These are phyloP conservation scores for Neonectria sp. DNA, from an alignment of 2,329 filamentous ascomycete genomes.

Conservation along the genomic window DNA sequence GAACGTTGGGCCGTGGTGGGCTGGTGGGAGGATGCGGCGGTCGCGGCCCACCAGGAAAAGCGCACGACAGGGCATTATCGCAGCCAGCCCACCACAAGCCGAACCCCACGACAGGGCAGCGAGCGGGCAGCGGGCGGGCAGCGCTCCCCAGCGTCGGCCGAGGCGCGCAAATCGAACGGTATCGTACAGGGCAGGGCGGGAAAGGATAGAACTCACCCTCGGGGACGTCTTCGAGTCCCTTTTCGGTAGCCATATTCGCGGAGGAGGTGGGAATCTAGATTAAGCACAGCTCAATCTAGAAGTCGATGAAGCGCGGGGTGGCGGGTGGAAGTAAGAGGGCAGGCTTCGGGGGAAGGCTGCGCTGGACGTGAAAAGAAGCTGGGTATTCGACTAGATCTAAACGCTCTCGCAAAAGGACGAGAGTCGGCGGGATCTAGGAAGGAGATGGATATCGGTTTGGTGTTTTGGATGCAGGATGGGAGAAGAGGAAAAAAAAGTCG, in stretches of 20 bases:
- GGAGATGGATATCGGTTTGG: constrained; percentile 51
- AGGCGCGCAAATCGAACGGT: constrained; percentile 22
- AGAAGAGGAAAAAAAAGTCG: constrained; percentile 56
- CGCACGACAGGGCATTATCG: constrained; percentile 27
- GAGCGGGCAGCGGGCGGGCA: constrained; percentile 31
- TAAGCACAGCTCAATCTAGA: constrained; percentile 86
- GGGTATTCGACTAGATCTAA: constrained; percentile 62
- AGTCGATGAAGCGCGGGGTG: constrained; percentile 59
- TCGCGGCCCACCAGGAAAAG: constrained; percentile 35
- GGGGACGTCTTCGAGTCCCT: constrained; percentile 98
- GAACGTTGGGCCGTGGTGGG: constrained; percentile 29
- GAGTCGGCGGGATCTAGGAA: constrained; percentile 61
- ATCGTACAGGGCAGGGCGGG: constrained; percentile 17
- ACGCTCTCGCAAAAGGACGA: constrained; percentile 63
- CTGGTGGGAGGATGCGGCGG: constrained; percentile 26
- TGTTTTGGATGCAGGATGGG: constrained; percentile 51
- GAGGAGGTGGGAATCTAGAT: constrained; percentile 74
- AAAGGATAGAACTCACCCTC: constrained; percentile 78
- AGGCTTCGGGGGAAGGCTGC: constrained; percentile 56
- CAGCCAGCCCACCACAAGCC: constrained; percentile 30
- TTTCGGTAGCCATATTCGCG: constrained; percentile 98
- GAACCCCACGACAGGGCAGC: constrained; percentile 28
- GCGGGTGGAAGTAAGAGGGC: constrained; percentile 55
- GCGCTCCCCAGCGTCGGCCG: constrained; percentile 17
- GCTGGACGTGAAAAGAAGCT: constrained; percentile 48